phyloP scores from a whole-genome alignment of 805 yeast genomes.

The Ogataea trehalophila region DNA sequence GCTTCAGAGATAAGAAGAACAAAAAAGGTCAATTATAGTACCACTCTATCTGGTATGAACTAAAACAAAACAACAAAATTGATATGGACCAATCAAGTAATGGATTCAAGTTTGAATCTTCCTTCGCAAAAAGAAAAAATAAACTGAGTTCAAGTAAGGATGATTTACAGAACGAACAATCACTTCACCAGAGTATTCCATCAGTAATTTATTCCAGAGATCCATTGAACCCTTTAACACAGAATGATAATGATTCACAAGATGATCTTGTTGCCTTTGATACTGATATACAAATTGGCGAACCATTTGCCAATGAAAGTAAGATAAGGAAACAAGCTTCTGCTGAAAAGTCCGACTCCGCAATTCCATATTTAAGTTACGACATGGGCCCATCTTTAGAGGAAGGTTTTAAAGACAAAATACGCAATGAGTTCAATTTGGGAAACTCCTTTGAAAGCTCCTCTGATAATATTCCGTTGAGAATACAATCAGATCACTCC shows the following conservation, averaged over 20 bases:
- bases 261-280: conserved; percentile 12
- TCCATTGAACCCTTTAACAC: background rate
- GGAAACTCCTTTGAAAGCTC: background rate
- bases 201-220: background rate
- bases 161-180: background rate
- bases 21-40: too few relatives aligned
- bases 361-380: conserved; percentile 2
- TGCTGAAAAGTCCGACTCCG: background rate
- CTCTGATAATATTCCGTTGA: background rate
- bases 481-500: conserved; percentile 3
- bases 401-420: conserved; percentile 14
- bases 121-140: conserved; percentile 14
- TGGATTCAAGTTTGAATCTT: conserved; percentile 19
- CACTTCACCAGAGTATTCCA: background rate
- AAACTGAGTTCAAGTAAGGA: conserved; percentile 5
- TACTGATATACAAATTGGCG: background rate
- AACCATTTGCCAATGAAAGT: background rate
- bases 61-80: background rate
- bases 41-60: too few relatives aligned
- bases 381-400: conserved; percentile 21
- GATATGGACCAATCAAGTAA: background rate
- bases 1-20: too few relatives aligned
- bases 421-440: background rate
- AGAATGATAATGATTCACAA: conserved; percentile 12
- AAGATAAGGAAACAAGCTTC: background rate